phyloP scores from a whole-genome alignment of 176 grass and related monocot genomes.

The Chloris gayana region DNA sequence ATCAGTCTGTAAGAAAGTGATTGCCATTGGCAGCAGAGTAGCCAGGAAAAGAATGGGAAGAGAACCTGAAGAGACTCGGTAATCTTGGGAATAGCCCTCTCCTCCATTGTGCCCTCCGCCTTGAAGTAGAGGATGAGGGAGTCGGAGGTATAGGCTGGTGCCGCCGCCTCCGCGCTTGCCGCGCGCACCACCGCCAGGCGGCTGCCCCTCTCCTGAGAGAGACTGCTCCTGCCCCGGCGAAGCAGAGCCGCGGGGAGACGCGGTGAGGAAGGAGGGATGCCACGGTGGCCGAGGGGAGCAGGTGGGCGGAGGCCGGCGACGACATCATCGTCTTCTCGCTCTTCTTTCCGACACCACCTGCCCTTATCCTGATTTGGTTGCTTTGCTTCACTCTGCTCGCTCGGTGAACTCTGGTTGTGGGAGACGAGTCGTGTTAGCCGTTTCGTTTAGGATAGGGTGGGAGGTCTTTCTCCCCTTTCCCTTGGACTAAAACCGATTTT shows the following conservation, averaged over 20 bases:
- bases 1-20: not conserved
- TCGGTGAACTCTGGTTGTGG: not conserved
- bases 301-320: conserved; percentile 33
- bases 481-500: not conserved
- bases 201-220: not conserved
- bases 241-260: conserved; percentile 13
- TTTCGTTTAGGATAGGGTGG: conserved; percentile 24
- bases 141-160: conserved; percentile 42
- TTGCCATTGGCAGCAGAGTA: not conserved
- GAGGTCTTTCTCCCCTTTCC: too few species aligned
- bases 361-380: conserved; percentile 31
- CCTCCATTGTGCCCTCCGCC: conserved; percentile 59
- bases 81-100: conserved; percentile 53
- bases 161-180: conserved; percentile 27
- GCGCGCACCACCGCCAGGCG: conserved; percentile 36
- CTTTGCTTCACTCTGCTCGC: not conserved
- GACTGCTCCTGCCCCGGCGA: not conserved
- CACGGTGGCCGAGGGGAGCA: conserved; percentile 13
- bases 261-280: not conserved
- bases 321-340: conserved; percentile 17
- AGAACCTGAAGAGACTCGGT: conserved; percentile 48
- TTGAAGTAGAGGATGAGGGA: conserved; percentile 63
- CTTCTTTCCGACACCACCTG: not conserved
- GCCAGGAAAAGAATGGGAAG: not conserved
- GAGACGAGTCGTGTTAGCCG: conserved; percentile 14